Evolutionary conservation across 2,329 filamentous ascomycete species (phyloP), one percentile per base, ranked within the genome.

Genomic region (Xylaria sp.): DNA sequence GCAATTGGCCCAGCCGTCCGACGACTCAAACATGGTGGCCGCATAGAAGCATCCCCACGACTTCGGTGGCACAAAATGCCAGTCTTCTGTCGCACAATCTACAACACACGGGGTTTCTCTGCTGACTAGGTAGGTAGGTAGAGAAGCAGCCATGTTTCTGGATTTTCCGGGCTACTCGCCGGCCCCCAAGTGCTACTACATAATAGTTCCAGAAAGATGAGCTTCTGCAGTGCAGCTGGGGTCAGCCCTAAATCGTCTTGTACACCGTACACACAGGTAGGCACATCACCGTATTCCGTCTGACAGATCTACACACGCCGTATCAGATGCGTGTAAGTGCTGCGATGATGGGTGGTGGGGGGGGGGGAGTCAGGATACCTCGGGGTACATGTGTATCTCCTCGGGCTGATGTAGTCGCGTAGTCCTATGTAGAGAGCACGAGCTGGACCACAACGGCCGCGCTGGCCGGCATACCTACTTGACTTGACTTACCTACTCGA

Each of bases 191-290:
- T n/a, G n/a, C n/a, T n/a, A n/a, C n/a, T n/a, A 34, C 8, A 11
- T 34, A 11, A 11, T 7, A 3, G 29, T 34, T 34, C 29, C 38
- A 41, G 7, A 37, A 40, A 50, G 8, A 11, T 43, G 47, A 43
- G 26, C 51, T 55, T 44, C 38, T 39, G 44, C 47, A 52, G 51
- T 46, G 45, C 52, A 53, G 51, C 51, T 50, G 48, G 53, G 53
- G 60, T 61, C 60, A 62, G 60, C 60, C 60, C 60, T 62, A 62
- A 59, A 53, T 46, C 42, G 42, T 61, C 57, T 60, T 43, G 49
- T 51, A 43, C 37, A 26, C 49, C 56, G 52, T n/a, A n/a, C n/a
- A 61, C 55, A 50, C 50, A 42, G 52, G 47, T 54, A 37, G 54
- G 51, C 53, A 54, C 52, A 52, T 56, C 50, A 43, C 42, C 43